Evolutionary conservation across 2,329 filamentous ascomycete genomes (phyloP).

Genomic region (Microdochium paspali): DNA sequence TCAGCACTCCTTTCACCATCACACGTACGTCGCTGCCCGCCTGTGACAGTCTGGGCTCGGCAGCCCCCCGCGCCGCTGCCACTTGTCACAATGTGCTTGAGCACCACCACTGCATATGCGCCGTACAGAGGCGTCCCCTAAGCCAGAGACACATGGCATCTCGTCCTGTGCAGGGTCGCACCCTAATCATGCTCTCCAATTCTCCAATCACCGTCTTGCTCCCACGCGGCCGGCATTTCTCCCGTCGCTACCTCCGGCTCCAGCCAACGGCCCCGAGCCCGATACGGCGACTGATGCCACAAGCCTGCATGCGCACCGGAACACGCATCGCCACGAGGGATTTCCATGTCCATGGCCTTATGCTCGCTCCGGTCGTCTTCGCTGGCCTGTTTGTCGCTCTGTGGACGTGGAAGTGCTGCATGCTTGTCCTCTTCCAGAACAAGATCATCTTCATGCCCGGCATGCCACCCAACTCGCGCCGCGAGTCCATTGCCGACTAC

Average conservation of each 20-base stretch:
- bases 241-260: conserved; percentile 3
- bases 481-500: conserved; percentile 59
- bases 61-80: neutral
- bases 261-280: conserved; percentile 5
- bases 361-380: conserved; percentile 61
- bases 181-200: conserved; percentile 1
- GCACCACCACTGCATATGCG: neutral
- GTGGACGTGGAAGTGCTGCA: conserved; percentile 59
- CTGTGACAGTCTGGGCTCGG: neutral
- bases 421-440: conserved; percentile 72
- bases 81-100: neutral
- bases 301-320: neutral
- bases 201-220: conserved; percentile 11
- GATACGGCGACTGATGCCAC: neutral
- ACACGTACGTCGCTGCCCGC: neutral
- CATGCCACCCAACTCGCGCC: conserved; percentile 59
- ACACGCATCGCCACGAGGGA: conserved; percentile 10
- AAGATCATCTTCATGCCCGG: conserved; percentile 77
- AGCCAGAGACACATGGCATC: neutral
- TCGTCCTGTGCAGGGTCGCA: neutral
- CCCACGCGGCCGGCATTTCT: conserved; percentile 2
- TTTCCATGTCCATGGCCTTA: conserved; percentile 27
- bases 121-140: neutral
- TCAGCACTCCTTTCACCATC: too few species aligned
- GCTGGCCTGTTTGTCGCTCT: conserved; percentile 53